Percentiles rank a stretch among this genome's conserved stretches.
Conservation (phyloP, 2,329 filamentous ascomycete species). For the Tolypocladium tundrense region DNA sequence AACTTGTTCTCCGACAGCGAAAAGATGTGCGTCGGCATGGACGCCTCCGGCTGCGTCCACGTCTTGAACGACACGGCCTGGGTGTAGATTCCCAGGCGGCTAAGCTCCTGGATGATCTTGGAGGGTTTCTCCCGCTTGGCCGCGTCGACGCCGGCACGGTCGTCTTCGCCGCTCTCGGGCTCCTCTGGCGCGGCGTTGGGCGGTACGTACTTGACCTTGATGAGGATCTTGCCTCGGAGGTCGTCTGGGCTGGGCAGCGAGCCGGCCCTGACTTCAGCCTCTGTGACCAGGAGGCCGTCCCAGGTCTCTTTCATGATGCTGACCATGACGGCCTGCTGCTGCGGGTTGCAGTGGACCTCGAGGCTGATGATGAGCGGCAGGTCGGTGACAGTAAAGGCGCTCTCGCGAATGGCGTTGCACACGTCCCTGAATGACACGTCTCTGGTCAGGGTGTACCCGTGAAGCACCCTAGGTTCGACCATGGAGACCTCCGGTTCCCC, state of each 20-base stretch:
- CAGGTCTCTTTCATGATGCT: constrained; percentile 82
- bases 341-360: constrained; percentile 73
- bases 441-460: constrained; percentile 85
- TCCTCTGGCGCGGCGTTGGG: constrained; percentile 21
- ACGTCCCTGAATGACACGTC: constrained; percentile 81
- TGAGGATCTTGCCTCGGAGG: constrained; percentile 67
- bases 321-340: constrained; percentile 86
- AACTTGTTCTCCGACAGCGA: constrained; percentile 56
- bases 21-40: constrained; percentile 60
- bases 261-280: constrained; percentile 33
- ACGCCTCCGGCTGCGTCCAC: constrained; percentile 60
- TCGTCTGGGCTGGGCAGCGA: constrained; percentile 58
- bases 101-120: constrained; percentile 64
- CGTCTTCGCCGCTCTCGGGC: constrained; percentile 22
- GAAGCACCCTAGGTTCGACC: constrained; percentile 67
- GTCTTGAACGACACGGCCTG: constrained; percentile 73
- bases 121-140: constrained; percentile 33
- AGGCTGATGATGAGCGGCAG: constrained; percentile 88
- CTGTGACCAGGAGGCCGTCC: constrained; percentile 59
- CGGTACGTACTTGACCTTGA: constrained; percentile 68
- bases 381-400: constrained; percentile 64
- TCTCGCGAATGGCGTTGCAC: constrained; percentile 67
- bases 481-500: constrained; percentile 18
- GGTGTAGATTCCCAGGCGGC: constrained; percentile 71
- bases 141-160: constrained; percentile 31